Evolutionary conservation across 139 green algal genomes (phyloP), one percentile per base, ranked within the genome.

Genomic region (Tetraselmis striata): DNA sequence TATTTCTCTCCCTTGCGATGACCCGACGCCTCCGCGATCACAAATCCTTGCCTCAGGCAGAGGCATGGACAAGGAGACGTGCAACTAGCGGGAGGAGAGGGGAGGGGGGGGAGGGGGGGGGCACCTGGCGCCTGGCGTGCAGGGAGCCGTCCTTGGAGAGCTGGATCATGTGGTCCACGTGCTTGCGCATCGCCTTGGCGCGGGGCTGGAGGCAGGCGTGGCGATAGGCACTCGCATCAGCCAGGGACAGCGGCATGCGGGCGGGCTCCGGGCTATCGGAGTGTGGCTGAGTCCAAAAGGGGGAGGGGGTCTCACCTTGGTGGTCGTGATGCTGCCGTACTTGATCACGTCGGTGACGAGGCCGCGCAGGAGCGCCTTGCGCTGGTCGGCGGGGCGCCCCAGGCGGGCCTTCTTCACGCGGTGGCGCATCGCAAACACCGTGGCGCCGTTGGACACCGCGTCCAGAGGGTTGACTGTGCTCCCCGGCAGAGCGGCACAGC

Each of bases 141-240:
- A 98, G 87, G 30, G 84, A 90, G 32, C 94, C 95, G 29, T 94
- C 87, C 93, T 99, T 99, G 32, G 96, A 96, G 77, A 99, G 90
- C n/a, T 89, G 94, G 79, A 99, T 99, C 91, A 99, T 98, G 82
- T 98, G 95, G 87, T 99, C 97, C 29, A 98, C 96, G 77, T 94
- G 94, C 82, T 95, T 95, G 30, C 94, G 89, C 75, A 98, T 95
- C 18, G 96, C 97, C 89, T 98, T 98, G 76, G 97, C 97, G 80
- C 91, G 90, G 2, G 93, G 83, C 94, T 97, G 87, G 27, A 59
- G 67, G 31, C 29, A 81, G 30, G n/a, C n/a, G n/a, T n/a, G n/a
- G n/a, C n/a, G n/a, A n/a, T n/a, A n/a, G n/a, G n/a, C n/a, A n/a
- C n/a, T n/a, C n/a, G n/a, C n/a, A n/a, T n/a, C n/a, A n/a, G n/a